Conservation (phyloP, 805 yeast genomes). For the Priceomyces carsonii region DNA sequence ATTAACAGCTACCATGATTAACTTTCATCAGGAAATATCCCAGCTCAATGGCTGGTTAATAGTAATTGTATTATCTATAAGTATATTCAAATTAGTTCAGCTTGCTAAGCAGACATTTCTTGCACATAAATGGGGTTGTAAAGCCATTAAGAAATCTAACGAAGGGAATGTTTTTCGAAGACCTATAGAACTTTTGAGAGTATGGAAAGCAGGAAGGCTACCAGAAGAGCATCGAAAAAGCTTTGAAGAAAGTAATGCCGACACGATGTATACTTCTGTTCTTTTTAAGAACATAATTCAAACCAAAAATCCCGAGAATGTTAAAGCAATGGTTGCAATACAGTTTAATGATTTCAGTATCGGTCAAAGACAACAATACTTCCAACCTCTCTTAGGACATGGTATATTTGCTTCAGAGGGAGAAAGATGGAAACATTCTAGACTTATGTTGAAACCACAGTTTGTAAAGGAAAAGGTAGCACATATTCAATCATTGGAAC, state of each 20-base stretch:
- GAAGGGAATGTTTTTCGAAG: too few species aligned
- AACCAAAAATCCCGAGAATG: constrained; percentile 21
- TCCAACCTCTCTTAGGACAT: constrained; percentile 19
- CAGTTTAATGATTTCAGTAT: constrained; percentile 21
- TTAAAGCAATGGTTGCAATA: constrained; percentile 21
- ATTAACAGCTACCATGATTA: too few species aligned
- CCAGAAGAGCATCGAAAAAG: not conserved
- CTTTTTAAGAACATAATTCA: constrained; percentile 1
- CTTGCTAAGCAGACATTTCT: too few species aligned
- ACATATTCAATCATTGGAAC: constrained; percentile 17
- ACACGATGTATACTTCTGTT: not conserved
- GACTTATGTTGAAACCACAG: constrained; percentile 23
- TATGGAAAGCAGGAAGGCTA: constrained; percentile 1
- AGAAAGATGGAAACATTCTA: constrained; percentile 21
- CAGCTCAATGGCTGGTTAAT: too few species aligned
- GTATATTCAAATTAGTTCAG: too few species aligned
- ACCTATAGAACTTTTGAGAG: not conserved
- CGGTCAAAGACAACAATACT: constrained; percentile 16
- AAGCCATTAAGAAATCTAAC: too few species aligned
- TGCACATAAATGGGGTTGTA: too few species aligned
- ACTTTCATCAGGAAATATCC: too few species aligned
- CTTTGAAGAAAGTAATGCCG: constrained; percentile 1
- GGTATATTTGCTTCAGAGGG: constrained; percentile 23
- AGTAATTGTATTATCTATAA: too few species aligned
- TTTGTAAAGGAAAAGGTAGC: constrained; percentile 20